Base-by-base conservation (phyloP, 345 rosid genomes). In the Laguncularia racemosa region DNA sequence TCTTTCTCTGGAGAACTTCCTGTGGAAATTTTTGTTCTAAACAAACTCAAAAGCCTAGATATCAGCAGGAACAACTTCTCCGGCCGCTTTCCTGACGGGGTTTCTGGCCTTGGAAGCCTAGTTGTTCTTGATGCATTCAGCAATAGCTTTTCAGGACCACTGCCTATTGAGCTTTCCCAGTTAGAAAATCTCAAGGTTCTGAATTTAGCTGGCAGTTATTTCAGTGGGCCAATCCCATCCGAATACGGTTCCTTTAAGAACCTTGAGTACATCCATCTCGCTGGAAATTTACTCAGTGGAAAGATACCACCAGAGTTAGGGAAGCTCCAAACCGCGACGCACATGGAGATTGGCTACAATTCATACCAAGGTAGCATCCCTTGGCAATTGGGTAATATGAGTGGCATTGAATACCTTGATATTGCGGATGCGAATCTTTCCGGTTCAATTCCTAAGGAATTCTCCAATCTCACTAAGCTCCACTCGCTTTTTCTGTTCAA, bases 271-370 rank as follows among this genome's bases (percentile, higher is more conserved):
- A 72, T 92, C 62, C 98, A 92, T 67, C 67, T 89, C 20, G 96
- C 95, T 1, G 95, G 98, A 6, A 92, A 92, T 70, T 60, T 56
- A 28, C 83, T 92, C 38, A 51, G 63, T 48, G 98, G 91, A 0
- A 38, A 67, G 6, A 78, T 92, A 67, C 96, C 95, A 9, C 70
- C 78, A 13, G 91, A 86, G 62, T 71, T 89, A 13, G 96, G 98
- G 38, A 71, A 67, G 48, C 79, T 89, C 54, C 75, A 72, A 28
- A 81, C 86, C 0, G 64, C 89, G 61, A 77, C 76, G 45, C 98
- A 89, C 59, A 84, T 92, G 91, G 98, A 92, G 84, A 92, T 92
- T 72, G 96, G 96, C 20, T 92, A 92, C 62, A 92, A 92, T 66
- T 70, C 80, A 20, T 92, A 86, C 50, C 63, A 81, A 38, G 93